phyloP scores from a whole-genome alignment of 139 green algal genomes.

The Micromonas commoda region DNA sequence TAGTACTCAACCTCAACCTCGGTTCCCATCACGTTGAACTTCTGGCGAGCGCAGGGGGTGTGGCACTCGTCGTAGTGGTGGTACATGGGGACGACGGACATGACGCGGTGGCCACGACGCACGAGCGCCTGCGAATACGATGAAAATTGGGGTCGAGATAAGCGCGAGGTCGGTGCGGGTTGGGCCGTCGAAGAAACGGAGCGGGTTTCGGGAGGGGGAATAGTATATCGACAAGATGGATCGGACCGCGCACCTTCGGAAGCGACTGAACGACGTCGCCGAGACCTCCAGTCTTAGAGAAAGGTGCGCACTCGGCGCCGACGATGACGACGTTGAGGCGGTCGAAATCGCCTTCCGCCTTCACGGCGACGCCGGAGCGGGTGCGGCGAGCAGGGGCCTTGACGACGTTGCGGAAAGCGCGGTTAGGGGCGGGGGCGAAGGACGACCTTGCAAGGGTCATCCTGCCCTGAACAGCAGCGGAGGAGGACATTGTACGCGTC shows the following conservation, averaged over 20 bases:
- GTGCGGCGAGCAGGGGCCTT: too few species aligned
- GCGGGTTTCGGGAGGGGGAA: too few species aligned
- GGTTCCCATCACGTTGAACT: conserved; percentile 53
- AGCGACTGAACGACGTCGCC: conserved; percentile 90
- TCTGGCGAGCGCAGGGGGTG: conserved; percentile 63
- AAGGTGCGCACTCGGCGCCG: conserved; percentile 87
- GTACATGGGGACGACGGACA: conserved; percentile 79
- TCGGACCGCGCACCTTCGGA: conserved; percentile 46
- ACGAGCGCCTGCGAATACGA: conserved; percentile 54
- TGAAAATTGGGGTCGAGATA: neutral
- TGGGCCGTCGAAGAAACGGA: too few species aligned
- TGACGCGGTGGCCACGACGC: conserved; percentile 74
- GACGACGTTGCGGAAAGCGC: too few species aligned
- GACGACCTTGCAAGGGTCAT: too few species aligned
- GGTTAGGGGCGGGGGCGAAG: too few species aligned
- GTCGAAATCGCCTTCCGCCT: too few species aligned
- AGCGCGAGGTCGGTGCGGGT: neutral
- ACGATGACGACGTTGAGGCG: conserved; percentile 74
- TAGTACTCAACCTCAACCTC: conserved; percentile 56
- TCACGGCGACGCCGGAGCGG: too few species aligned
- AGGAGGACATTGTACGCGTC: too few species aligned
- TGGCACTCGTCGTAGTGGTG: conserved; percentile 57
- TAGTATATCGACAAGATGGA: neutral
- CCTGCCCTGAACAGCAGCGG: too few species aligned
- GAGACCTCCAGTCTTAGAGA: conserved; percentile 94